phyloP scores from a whole-genome alignment of 169 alveolate species.

The Babesia gibsoni region DNA sequence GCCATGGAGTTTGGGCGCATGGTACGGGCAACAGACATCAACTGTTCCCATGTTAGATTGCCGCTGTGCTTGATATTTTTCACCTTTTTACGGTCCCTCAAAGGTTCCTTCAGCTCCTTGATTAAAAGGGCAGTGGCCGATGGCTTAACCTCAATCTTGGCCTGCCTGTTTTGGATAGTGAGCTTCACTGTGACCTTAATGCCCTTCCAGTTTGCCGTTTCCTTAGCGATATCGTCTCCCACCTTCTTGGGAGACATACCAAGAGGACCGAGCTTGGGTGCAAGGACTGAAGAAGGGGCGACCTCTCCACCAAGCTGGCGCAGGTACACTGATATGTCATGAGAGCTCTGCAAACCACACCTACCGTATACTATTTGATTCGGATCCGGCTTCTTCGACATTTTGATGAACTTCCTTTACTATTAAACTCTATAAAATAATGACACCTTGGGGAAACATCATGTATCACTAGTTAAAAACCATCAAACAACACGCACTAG shows the following conservation, averaged over 20 bases:
- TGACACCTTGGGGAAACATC: too few relatives aligned
- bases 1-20: constrained; percentile 89
- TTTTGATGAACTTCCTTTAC: constrained; percentile 12
- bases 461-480: too few relatives aligned
- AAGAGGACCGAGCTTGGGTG: constrained; percentile 97
- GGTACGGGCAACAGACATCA: constrained; percentile 89
- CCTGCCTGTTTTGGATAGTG: constrained; percentile 88
- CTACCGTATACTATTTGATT: constrained; percentile 76
- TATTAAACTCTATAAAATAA: not conserved
- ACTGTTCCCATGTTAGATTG: constrained; percentile 90
- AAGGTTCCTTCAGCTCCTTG: constrained; percentile 94
- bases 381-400: constrained; percentile 82
- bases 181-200: constrained; percentile 92
- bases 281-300: constrained; percentile 96
- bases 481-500: too few relatives aligned
- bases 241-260: constrained; percentile 95
- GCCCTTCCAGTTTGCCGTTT: constrained; percentile 94
- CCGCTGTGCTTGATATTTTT: constrained; percentile 95
- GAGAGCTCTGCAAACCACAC: not conserved
- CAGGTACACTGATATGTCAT: constrained; percentile 81
- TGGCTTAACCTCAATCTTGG: constrained; percentile 91
- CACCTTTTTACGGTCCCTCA: constrained; percentile 93
- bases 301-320: constrained; percentile 97
- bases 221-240: constrained; percentile 97
- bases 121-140: constrained; percentile 93